Evolutionary conservation across 495 filamentous ascomycete species (phyloP), one percentile per base, ranked within the genome.

Genomic region (Aspergillus mulundensis): DNA sequence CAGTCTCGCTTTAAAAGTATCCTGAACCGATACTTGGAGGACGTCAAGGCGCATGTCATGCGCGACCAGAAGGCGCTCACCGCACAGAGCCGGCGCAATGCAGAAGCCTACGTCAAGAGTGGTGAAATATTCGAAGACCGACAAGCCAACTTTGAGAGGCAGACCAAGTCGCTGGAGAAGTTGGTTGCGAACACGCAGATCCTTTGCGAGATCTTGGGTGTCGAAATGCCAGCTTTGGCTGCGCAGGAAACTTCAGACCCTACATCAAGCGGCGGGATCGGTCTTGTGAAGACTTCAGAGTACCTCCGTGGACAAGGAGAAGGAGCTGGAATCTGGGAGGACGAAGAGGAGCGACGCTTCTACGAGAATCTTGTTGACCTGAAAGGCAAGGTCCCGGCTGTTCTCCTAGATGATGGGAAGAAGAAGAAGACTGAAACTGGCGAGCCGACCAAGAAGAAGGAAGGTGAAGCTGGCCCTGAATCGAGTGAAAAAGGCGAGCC

Each of bases 61-160:
- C 87, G 87, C 6, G 93, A 97, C 61, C 94, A 99, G 65, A 90
- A 93, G 70, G 84, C 86, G 7, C 84, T 97, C 34, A 79, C 81
- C 54, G 78, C 76, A 21, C 94, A 99, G 70, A 88, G 86, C 45
- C 88, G 90, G 55, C 91, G 92, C 46, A 97, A 99, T 75, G 91
- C 95, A 2, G 94, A 99, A 68, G 94, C 93, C 6, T 99, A 99
- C 66, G 90, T 99, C 60, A 96, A 96, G 66, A 97, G 95, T 40
- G 94, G 94, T 14, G 94, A 99, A 64, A 92, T 99, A 41, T 99
- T 99, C 60, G 94, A 99, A 66, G 94, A 99, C 64, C 89, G 94
- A 16, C 94, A 99, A 66, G 82, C 91, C 25, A 97, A 91, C 62
- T 96, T 94, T 58, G 94, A 99, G 67, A 96, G 90, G 70, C 85